Evolutionary conservation across 2,329 filamentous ascomycete species (phyloP).

Genomic region (Talaromyces verruculosus): DNA sequence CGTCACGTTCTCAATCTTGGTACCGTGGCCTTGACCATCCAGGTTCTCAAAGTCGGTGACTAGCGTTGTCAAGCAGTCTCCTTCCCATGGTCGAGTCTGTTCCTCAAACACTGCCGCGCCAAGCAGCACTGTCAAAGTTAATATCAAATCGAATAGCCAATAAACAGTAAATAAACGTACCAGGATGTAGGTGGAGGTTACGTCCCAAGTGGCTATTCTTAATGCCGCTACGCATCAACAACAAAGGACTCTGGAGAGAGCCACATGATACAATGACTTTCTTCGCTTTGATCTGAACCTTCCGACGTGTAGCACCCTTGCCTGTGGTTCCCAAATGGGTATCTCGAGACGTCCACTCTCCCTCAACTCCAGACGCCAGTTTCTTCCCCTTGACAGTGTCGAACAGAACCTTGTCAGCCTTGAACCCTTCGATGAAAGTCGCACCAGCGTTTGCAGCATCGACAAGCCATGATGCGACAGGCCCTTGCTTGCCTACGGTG

Average conservation of each 20-base stretch:
- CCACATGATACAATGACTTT: slow-evolving; percentile 78
- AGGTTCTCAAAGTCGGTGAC: slow-evolving; percentile 77
- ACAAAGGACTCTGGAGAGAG: slow-evolving; percentile 70
- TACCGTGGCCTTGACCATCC: slow-evolving; percentile 76
- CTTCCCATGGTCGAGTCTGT: slow-evolving; percentile 70
- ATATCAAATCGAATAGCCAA: neutral
- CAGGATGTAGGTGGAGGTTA: slow-evolving; percentile 80
- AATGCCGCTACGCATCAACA: slow-evolving; percentile 76
- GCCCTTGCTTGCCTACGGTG: slow-evolving; percentile 73
- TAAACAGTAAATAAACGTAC: slow-evolving; percentile 42
- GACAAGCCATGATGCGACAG: slow-evolving; percentile 72
- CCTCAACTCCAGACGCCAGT: slow-evolving; percentile 68
- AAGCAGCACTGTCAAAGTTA: slow-evolving; percentile 37
- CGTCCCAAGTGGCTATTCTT: slow-evolving; percentile 78
- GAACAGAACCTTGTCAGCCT: slow-evolving; percentile 70
- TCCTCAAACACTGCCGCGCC: slow-evolving; percentile 64
- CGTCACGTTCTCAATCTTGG: slow-evolving; percentile 73
- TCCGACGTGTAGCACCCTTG: slow-evolving; percentile 53
- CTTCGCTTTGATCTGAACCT: slow-evolving; percentile 73
- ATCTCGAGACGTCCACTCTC: slow-evolving; percentile 73
- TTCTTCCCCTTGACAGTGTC: slow-evolving; percentile 52
- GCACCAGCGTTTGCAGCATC: slow-evolving; percentile 77
- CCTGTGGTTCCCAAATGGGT: slow-evolving; percentile 58
- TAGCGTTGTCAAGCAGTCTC: slow-evolving; percentile 76
- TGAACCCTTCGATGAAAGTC: slow-evolving; percentile 79